Evolutionary conservation across 176 grass and related monocot species (phyloP), one percentile per base, ranked within the genome.

Genomic region (Chrysopogon serrulatus): DNA sequence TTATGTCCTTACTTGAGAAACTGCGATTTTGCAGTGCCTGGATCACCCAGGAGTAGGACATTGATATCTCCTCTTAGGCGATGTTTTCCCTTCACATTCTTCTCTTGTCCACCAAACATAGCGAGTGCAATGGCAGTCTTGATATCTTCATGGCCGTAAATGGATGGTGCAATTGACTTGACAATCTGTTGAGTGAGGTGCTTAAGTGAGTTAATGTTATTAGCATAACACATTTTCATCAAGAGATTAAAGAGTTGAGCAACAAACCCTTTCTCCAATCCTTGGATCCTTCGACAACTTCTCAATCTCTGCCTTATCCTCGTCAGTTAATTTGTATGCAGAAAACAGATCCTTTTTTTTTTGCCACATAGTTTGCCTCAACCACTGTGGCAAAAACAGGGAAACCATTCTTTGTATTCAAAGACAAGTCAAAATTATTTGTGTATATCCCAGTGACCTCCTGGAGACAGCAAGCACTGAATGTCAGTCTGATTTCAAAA

Each of bases 381-480:
- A 99, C 93, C 42, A 99, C 93, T 2, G 96, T 99, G 34, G 96
- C 89, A 75, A 99, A 99, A 61, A 99, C 96, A 63, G 96, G 96
- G 83, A 99, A 99, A 65, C 96, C 96, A 87, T 99, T 99, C 85
- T 99, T 99, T 40, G 96, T 99, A 80, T 99, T 99, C 63, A 99
- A 80, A 40, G 93, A 99, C 64, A 99, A 74, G 88, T 99, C 96
- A 87, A 99, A 99, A 81, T 99, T 99, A 75, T 99, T 99, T 4
- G 96, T 99, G 81, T 99, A 99, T 85, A 96, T 92, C 76, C 96
- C 96, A 6, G 93, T 99, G 77, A 99, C 93, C 86, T 99, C 96
- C 96, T 99, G 89, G 62, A 91, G 84, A 88, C 56, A 21, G 33
- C 15, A 69, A 75, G 14, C 2, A 61, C 39, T 61, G 9, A 40